Percentiles rank a stretch among this genome's conserved stretches.
Evolutionary conservation across 1,284 basidiomycete species (phyloP).

Genomic region (Malassezia pachydermatis): DNA sequence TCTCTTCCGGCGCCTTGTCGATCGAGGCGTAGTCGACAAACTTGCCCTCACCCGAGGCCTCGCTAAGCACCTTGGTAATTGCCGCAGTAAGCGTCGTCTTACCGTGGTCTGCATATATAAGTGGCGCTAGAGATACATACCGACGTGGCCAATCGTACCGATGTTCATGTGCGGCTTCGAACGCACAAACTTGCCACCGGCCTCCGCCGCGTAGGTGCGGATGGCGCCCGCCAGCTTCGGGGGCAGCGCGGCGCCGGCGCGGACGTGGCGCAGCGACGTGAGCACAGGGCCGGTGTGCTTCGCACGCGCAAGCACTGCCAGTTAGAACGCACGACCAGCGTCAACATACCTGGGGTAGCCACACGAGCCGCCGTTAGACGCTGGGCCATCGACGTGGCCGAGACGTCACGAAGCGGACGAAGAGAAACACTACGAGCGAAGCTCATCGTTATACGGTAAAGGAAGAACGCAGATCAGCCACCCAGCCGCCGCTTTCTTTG

Average conservation of each 20-base stretch:
- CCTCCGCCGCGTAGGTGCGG: slow-evolving; percentile 56
- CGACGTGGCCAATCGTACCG: slow-evolving; percentile 50
- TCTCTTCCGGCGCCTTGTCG: slow-evolving; percentile 99
- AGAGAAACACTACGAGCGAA: slow-evolving; percentile 12
- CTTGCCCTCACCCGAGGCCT: slow-evolving; percentile 64
- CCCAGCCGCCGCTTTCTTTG: no score
- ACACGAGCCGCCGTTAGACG: not conserved
- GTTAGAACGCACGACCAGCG: no score
- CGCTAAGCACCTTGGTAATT: slow-evolving; percentile 88
- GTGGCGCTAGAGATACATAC: not conserved
- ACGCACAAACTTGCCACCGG: slow-evolving; percentile 63
- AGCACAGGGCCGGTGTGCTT: slow-evolving; percentile 8
- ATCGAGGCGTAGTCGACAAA: slow-evolving; percentile 97
- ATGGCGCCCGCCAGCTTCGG: slow-evolving; percentile 9
- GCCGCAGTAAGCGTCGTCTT: slow-evolving; percentile 93
- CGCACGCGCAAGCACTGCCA: slow-evolving; percentile 1
- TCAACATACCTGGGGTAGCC: slow-evolving; percentile 5
- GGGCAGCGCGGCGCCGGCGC: not conserved
- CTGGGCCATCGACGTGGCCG: not conserved
- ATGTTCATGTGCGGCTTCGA: slow-evolving; percentile 82
- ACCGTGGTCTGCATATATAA: slow-evolving; percentile 49
- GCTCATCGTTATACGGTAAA: no score
- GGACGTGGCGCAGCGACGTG: not conserved
- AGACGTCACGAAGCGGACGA: slow-evolving; percentile 8
- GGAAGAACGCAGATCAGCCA: no score